phyloP scores from a whole-genome alignment of 2,329 filamentous ascomycete species.

The Apiospora aurea region DNA sequence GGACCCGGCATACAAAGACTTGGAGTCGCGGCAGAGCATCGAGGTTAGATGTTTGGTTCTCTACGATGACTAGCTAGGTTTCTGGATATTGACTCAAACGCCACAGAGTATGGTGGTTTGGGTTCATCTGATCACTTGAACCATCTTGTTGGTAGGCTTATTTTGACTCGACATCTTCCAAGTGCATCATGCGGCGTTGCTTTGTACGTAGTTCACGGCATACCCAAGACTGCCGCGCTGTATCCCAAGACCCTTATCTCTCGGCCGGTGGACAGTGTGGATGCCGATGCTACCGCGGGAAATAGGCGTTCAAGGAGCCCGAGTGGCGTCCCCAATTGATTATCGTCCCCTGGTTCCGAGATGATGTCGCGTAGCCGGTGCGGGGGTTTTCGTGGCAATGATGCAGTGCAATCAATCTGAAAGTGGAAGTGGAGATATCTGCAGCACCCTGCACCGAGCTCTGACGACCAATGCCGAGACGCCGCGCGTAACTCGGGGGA shows the following conservation, averaged over 20 bases:
- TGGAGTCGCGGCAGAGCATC: slow-evolving; percentile 62
- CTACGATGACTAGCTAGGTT: slow-evolving; percentile 28
- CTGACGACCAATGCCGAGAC: neutral
- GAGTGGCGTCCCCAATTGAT: neutral
- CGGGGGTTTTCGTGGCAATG: neutral
- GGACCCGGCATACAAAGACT: slow-evolving; percentile 46
- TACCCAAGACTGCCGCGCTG: neutral
- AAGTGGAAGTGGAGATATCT: slow-evolving; percentile 6
- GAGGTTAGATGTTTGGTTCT: slow-evolving; percentile 61
- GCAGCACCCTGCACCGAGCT: neutral
- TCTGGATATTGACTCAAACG: neutral
- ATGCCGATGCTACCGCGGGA: neutral
- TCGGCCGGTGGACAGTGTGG: neutral
- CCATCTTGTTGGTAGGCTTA: neutral
- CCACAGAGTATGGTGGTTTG: neutral
- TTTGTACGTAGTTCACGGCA: too few species aligned
- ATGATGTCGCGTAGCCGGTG: neutral
- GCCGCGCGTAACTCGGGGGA: neutral
- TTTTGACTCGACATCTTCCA: neutral
- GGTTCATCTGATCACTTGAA: neutral
- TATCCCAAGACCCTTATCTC: neutral
- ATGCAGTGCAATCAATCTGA: neutral
- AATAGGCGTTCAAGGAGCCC: neutral
- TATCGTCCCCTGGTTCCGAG: neutral
- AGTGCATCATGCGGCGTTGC: too few species aligned